Evolutionary conservation across 352 stramenopile species (phyloP), one percentile per base, ranked within the genome.

Genomic region (Phytophthora aleatoria): DNA sequence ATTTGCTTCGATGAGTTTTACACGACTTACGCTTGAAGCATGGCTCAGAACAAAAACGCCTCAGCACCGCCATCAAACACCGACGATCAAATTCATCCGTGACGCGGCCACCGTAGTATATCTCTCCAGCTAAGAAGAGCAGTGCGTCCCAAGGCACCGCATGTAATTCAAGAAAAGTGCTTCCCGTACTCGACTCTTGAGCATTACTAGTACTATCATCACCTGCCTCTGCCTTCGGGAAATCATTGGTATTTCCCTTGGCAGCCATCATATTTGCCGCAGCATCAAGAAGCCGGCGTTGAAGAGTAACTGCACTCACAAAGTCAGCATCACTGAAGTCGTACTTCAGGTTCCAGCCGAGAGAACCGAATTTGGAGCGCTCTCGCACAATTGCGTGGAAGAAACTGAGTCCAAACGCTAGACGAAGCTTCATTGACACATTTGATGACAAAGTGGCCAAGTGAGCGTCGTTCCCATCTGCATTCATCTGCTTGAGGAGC

Each of bases 251-350:
- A 12, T 5, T 44, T 35, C 47, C 57, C 2, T 50, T 42, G 2
- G 20, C 1, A 41, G 13, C 50, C 5, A 15, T 8, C 58, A 8
- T 52, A 47, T 0, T 45, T 62, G 67, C 42, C 64, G 42, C 33
- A 6, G 31, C 54, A 48, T 71, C 67, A 5, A 95, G 52, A 27
- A 94, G 62, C 10, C 74, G 69, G 8, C 68, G 71, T 27, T 92
- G 79, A 1, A 93, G 58, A 43, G 73, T 75, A 20, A 94, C 60
- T 13, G 88, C 81, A 35, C 84, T 95, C 9, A 88, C 50, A 42
- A 95, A 87, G 57, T 95, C 87, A 0, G 85, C 74, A 33, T 91
- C 84, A 26, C 76, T 93, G 33, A 95, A 95, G 35, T 94, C 81
- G 53, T 95, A 90, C 41, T 64, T 81, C 1, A 91, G 48, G 47